A percentile compares a stretch with the other conserved stretches of the same genome.
Conservation (phyloP, 2,329 filamentous ascomycete species). For the Podosphaera xanthii region DNA sequence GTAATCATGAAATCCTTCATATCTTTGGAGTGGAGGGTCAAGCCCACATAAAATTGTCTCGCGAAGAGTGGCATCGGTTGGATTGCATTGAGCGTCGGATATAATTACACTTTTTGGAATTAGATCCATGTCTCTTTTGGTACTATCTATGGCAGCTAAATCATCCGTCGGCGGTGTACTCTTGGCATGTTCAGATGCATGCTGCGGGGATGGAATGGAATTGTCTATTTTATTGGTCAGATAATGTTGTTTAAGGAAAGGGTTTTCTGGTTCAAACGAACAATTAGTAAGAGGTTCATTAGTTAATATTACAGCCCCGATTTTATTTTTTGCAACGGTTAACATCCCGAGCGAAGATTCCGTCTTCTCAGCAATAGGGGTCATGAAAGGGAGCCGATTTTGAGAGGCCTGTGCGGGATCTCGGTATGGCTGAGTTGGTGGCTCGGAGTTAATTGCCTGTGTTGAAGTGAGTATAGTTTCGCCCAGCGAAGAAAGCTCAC, state of each 20-base stretch:
- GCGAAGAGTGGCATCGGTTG: conserved; percentile 55
- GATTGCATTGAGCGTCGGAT: conserved; percentile 68
- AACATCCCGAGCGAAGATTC: conserved; percentile 61
- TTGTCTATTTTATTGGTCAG: conserved; percentile 13
- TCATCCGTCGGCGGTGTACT: not conserved
- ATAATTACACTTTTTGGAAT: conserved; percentile 49
- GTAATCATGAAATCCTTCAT: conserved; percentile 62
- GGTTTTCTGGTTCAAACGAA: not conserved
- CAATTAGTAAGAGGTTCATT: conserved; percentile 19
- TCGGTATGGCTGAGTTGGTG: conserved; percentile 57
- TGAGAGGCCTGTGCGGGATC: conserved; percentile 63
- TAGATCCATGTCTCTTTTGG: conserved; percentile 17
- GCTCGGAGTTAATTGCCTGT: conserved; percentile 68
- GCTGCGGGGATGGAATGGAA: conserved; percentile 25
- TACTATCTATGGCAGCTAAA: not conserved
- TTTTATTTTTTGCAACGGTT: conserved; percentile 29
- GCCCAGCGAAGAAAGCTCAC: conserved; percentile 16
- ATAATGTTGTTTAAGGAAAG: conserved; percentile 11
- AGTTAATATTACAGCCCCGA: conserved; percentile 56
- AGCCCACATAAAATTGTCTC: conserved; percentile 51
- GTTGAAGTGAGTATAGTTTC: conserved; percentile 53
- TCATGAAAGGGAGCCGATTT: conserved; percentile 93
- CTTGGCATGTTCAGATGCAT: not conserved
- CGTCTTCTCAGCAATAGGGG: conserved; percentile 86
- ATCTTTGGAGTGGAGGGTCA: conserved; percentile 49